Evolutionary conservation across 768 basidiomycete species (phyloP), one percentile per base, ranked within the genome.

Genomic region (Amanita exitialis): DNA sequence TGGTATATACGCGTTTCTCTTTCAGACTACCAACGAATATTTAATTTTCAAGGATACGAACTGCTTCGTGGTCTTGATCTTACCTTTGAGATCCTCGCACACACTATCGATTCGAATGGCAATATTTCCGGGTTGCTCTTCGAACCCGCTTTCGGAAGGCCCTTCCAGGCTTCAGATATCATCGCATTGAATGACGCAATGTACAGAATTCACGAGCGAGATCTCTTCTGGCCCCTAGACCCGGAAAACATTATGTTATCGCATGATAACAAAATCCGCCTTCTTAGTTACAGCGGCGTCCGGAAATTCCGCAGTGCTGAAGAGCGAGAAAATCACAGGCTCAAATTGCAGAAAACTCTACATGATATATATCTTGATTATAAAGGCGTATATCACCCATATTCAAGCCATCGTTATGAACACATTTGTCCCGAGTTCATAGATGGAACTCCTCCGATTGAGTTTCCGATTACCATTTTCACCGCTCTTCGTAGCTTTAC

Each of bases 131-230:
- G 69, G 7, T 47, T 70, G 9, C 62, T 70, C 1, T 60, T 58
- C n/a, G 69, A 72, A 47, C 62, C 69, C n/a, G 62, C 69, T 16
- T 51, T 55, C 39, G 69, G 68, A 44, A 58, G 69, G 44, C 48
- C 62, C 30, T 54, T 67, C 9, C 52, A 61, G 35, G 54, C 52
- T 30, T 50, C 59, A 16, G 71, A 72, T 52, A 56, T 61, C 18
- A 41, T 57, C 3, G 55, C 63, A 6, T 57, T 73, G 7, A 68
- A 69, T 34, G 59, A 60, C 3, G 64, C 67, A 3, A 57, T 69
- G 16, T 47, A 63, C 10, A 58, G 54, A 47, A 53, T 71, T 8
- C 61, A 69, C 52, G 57, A 58, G 35, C 57, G 52, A 8, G 61
- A 58, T 8, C 53, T 65, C 18, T 49, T 67, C 18, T 66, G 63